Conservation (phyloP, 78 protist genomes). For the Dictyostelium firmibasis region DNA sequence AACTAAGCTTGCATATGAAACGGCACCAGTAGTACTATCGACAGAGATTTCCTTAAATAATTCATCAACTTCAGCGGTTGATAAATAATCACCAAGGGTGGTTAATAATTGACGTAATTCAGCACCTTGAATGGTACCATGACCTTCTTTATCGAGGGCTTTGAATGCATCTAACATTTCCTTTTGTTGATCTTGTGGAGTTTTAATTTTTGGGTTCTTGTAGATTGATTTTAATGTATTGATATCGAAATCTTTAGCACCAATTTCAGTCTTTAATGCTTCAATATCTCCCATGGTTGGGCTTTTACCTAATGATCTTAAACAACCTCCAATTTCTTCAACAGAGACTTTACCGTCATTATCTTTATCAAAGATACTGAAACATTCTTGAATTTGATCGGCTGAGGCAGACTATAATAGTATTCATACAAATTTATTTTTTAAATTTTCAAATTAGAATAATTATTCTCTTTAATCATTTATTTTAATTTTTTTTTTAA, state of each 20-base stretch:
- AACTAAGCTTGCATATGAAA: slow-evolving; percentile 18
- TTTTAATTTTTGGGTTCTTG: background rate
- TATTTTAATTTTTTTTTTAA: background rate
- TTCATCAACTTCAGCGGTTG: slow-evolving; percentile 69
- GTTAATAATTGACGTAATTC: slow-evolving; percentile 65
- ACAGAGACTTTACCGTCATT: slow-evolving; percentile 69
- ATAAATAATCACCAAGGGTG: slow-evolving; percentile 63
- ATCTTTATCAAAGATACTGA: slow-evolving; percentile 68
- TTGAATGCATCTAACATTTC: slow-evolving; percentile 74
- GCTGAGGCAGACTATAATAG: slow-evolving; percentile 36
- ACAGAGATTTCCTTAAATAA: slow-evolving; percentile 45
- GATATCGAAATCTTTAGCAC: slow-evolving; percentile 54
- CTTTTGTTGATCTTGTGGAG: slow-evolving; percentile 51
- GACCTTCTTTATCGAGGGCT: slow-evolving; percentile 60
- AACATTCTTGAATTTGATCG: slow-evolving; percentile 68
- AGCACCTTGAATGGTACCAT: slow-evolving; percentile 51
- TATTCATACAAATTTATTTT: too few species aligned
- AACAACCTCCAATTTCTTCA: slow-evolving; percentile 28
- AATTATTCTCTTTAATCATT: too few species aligned
- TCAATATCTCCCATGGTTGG: slow-evolving; percentile 67
- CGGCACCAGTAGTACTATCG: slow-evolving; percentile 25
- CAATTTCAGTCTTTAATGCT: slow-evolving; percentile 45
- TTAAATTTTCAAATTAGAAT: too few species aligned
- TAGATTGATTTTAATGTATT: slow-evolving; percentile 10
- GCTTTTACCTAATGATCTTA: slow-evolving; percentile 62